Conservation (phyloP, 2,329 filamentous ascomycete genomes). For the Exophiala sp. region DNA sequence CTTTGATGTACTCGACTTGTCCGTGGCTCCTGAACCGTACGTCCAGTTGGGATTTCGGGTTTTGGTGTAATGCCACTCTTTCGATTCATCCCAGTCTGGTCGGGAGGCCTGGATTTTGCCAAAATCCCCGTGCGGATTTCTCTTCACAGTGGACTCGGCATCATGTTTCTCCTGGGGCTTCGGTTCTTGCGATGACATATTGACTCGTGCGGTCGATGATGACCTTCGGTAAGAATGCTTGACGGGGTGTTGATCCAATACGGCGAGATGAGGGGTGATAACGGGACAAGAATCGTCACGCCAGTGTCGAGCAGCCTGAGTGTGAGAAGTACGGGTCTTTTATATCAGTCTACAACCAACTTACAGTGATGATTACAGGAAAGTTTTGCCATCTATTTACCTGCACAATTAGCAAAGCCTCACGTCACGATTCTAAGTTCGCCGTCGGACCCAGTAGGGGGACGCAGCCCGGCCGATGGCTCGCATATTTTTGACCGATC, state of each 20-base stretch:
- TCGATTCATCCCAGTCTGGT: constrained; percentile 37
- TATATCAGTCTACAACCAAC: no score
- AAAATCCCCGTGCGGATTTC: constrained; percentile 36
- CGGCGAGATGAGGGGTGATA: no score
- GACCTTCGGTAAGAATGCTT: no score
- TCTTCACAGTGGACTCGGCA: constrained; percentile 36
- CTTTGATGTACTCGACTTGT: constrained; percentile 41
- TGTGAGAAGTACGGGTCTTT: no score
- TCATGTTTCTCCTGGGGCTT: constrained; percentile 32
- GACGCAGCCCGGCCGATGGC: neutral
- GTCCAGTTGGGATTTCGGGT: constrained; percentile 40
- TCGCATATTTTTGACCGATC: neutral
- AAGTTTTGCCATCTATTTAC: no score
- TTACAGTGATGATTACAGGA: no score
- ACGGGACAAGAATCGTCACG: no score
- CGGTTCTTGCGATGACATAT: neutral
- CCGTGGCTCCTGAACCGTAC: constrained; percentile 40
- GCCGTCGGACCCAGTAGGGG: neutral
- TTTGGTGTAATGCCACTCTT: constrained; percentile 37
- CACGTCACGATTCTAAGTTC: no score
- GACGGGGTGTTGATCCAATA: no score
- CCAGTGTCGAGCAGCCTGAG: no score
- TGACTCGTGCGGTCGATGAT: neutral
- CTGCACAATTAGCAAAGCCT: no score
- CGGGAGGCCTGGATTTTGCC: constrained; percentile 39